Evolutionary conservation across 2,329 filamentous ascomycete species (phyloP).

Genomic region (Talaromyces sp.): DNA sequence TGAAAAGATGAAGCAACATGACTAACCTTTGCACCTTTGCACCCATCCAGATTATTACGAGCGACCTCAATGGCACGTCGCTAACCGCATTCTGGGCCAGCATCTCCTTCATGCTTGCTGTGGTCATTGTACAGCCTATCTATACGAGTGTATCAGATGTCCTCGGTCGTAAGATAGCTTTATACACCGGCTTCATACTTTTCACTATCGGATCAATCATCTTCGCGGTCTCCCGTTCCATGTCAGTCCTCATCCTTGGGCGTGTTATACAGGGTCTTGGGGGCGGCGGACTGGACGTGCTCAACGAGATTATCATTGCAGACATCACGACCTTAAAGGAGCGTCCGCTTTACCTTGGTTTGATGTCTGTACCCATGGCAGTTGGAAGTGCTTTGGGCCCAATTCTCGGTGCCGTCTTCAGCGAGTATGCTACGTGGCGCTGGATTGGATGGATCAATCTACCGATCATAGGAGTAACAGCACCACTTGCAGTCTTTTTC

Average conservation of each 20-base stretch:
- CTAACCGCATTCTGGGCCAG: conserved; percentile 67
- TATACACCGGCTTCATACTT: conserved; percentile 39
- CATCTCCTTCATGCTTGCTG: conserved; percentile 61
- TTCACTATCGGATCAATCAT: conserved; percentile 52
- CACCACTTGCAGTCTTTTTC: conserved; percentile 24
- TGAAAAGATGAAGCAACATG: background rate
- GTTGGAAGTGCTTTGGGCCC: conserved; percentile 47
- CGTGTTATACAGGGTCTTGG: conserved; percentile 53
- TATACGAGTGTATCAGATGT: conserved; percentile 49
- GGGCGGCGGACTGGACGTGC: conserved; percentile 38
- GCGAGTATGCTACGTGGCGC: conserved; percentile 25
- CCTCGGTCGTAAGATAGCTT: conserved; percentile 46
- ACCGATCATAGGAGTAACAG: conserved; percentile 21
- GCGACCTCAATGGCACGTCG: conserved; percentile 48
- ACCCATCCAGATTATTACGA: conserved; percentile 41
- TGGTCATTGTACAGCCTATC: conserved; percentile 50
- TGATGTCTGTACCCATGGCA: conserved; percentile 20
- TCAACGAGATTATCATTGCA: conserved; percentile 44
- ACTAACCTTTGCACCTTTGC: background rate
- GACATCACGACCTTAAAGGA: conserved; percentile 43
- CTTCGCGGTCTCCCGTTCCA: conserved; percentile 44
- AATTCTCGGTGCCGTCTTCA: conserved; percentile 31
- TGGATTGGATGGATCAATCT: conserved; percentile 33
- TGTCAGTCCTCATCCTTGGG: conserved; percentile 49
- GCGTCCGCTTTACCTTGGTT: conserved; percentile 25